Base-by-base conservation (phyloP, 1,284 basidiomycete species). In the Moniliophthora roreri region DNA sequence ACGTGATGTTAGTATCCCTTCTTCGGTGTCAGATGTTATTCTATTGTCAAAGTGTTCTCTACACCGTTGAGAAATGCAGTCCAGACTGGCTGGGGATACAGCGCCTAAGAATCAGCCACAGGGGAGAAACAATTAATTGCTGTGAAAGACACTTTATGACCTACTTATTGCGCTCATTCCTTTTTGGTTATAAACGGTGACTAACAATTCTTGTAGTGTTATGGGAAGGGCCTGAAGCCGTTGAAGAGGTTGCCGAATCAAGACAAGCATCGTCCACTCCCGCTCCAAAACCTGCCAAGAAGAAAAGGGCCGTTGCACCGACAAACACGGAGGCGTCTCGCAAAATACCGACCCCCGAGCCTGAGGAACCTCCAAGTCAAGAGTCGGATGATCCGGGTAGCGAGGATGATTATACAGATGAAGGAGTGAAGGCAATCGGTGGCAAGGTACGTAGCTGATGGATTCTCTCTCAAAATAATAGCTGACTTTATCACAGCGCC, bases 351-450 rank as follows among this genome's bases (percentile, higher is more conserved):
- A 62, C 63, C 50, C 59, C 56, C 51, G 66, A 61, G 26, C 54
- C 18, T 35, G 50, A 53, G 48, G 56, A 54, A 20, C 55, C 59
- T 4, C 52, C 52, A 18, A 63, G 65, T 16, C 76, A 77, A 8
- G 81, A 81, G 56, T 80, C 83, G 2, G 80, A 80, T 34, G 77
- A 80, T 36, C 67, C 67, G 41, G 78, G 73, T 49, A 86, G 82
- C 63, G 86, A 80, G 58, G 87, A 90, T 59, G 88, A 90, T 60
- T 86, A 87, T 65, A 74, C 85, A 38, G 84, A 71, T 24, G 80
- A 80, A 51, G 64, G 67, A 34, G 62, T 58, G 37, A 76, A 66
- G 54, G 58, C 56, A 48, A 66, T 60, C 42, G 64, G n/a, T n/a
- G n/a, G 68, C 7, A 82, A 78, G 72, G 84, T 85, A 60, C 60